Evolutionary conservation across 139 green algal genomes (phyloP), one percentile per base, ranked within the genome.

Genomic region (Coelastrella sp.): DNA sequence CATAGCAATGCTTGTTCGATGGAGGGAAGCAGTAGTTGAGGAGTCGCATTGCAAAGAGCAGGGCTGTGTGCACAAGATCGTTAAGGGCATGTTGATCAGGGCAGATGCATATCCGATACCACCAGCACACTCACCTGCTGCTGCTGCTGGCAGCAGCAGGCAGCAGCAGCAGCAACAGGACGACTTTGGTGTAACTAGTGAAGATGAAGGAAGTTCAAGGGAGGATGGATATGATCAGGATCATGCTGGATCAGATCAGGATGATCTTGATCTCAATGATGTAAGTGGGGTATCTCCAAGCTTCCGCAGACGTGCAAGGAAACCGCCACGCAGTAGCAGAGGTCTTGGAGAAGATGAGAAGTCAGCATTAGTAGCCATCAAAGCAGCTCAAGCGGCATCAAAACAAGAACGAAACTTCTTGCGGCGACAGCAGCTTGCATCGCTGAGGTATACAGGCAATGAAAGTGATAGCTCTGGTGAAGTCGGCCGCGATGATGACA

Each of bases 1-100:
- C 2, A 67, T 81, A 6, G 77, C 59, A 35, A 19, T 72, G 77
- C 23, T 73, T 25, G 27, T 84, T 38, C 40, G 77, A 4, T 84
- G 59, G 59, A 25, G 77, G 3, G 77, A 84, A 37, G 59, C 77
- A 3, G 77, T 34, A 27, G 48, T 41, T n/a, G 37, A 32, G 0
- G 15, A 50, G 3, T 73, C 53, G 5, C 59, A 9, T 34, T 72
- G 41, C 38, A 79, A n/a, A 32, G 9, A 17, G 27, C 9, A 62
- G 41, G 71, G 71, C 7, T n/a, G 41, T 62, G 41, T 79, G 41
- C 25, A 8, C 1, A 32, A 41, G 13, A 8, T 79, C 2, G 5
- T 79, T 2, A 69, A n/a, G 2, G 62, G 62, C 9, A 30, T 30
- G 5, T 30, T 69, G 30, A 40, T 41, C 17, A 9, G 62, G 27